Conservation (phyloP, 2,329 filamentous ascomycete genomes). For the Calonectria pseudoreteaudii region DNA sequence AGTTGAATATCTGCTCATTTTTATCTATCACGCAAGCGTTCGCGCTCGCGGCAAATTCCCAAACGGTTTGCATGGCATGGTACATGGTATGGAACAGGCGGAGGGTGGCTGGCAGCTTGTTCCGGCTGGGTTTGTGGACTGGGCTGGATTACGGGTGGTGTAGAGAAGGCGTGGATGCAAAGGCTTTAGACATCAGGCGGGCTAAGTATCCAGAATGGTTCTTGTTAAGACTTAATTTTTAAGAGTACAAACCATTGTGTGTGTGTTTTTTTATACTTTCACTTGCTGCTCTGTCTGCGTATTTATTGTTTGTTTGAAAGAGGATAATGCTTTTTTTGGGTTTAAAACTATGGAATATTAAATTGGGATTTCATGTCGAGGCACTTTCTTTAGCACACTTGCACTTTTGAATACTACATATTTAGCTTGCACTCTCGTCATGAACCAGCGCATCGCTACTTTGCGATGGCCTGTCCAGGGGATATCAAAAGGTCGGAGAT, state of each 20-base stretch:
- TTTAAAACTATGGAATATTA: not conserved
- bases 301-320: not conserved
- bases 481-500: conserved; percentile 12
- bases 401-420: not conserved
- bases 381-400: not conserved
- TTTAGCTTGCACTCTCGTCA: not conserved
- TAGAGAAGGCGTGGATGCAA: not conserved
- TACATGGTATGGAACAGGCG: not conserved
- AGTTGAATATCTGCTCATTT: conserved; percentile 43
- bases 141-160: not conserved
- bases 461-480: not conserved
- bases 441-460: not conserved
- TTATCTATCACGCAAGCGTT: conserved; percentile 6
- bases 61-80: conserved; percentile 20
- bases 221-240: conserved; percentile 23
- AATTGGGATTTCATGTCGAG: not conserved
- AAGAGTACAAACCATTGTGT: conserved; percentile 11
- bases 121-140: conserved; percentile 5
- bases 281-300: not conserved
- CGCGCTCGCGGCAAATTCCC: not conserved
- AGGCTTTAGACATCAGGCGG: conserved; percentile 2
- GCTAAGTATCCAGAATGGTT: conserved; percentile 20
- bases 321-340: not conserved
- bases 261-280: not conserved
- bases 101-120: not conserved